Evolutionary conservation across 176 grass and related monocot species (phyloP).

Genomic region (bread wheat (Triticum aestivum)): DNA sequence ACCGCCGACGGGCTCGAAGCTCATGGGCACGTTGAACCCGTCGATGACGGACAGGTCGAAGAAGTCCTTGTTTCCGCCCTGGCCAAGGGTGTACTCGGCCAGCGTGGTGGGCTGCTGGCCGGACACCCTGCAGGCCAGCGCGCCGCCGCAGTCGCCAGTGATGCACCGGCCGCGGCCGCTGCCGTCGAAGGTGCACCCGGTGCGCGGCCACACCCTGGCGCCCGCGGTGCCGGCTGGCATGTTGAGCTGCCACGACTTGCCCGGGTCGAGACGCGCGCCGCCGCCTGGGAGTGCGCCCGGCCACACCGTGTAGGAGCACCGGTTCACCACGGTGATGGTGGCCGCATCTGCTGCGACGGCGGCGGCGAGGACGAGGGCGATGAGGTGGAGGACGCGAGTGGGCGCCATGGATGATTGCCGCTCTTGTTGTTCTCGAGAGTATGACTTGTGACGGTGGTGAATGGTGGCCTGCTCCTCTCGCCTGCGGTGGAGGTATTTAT

Average conservation of each 20-base stretch:
- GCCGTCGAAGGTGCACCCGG: conserved; percentile 49
- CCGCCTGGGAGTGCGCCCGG: conserved; percentile 47
- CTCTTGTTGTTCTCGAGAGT: neutral
- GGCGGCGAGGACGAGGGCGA: neutral
- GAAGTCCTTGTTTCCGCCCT: neutral
- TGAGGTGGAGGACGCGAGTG: neutral
- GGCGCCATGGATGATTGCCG: conserved; percentile 27
- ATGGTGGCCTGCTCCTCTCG: neutral
- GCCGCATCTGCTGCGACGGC: conserved; percentile 6
- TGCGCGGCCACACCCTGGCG: conserved; percentile 55
- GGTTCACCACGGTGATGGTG: conserved; percentile 51
- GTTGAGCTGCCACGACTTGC: conserved; percentile 33
- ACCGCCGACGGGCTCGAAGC: conserved; percentile 25
- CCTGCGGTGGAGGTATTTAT: neutral
- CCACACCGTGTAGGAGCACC: conserved; percentile 52
- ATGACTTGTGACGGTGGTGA: neutral
- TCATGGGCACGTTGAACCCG: conserved; percentile 59
- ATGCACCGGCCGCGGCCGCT: conserved; percentile 37
- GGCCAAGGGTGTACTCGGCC: conserved; percentile 47
- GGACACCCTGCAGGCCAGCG: conserved; percentile 41
- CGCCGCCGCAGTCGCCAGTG: conserved; percentile 52
- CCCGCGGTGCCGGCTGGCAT: conserved; percentile 18
- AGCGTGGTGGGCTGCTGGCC: conserved; percentile 48
- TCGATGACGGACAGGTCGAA: conserved; percentile 32
- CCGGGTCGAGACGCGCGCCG: conserved; percentile 29